Conservation (phyloP, 805 yeast genomes). For the Teunomyces stri region DNA sequence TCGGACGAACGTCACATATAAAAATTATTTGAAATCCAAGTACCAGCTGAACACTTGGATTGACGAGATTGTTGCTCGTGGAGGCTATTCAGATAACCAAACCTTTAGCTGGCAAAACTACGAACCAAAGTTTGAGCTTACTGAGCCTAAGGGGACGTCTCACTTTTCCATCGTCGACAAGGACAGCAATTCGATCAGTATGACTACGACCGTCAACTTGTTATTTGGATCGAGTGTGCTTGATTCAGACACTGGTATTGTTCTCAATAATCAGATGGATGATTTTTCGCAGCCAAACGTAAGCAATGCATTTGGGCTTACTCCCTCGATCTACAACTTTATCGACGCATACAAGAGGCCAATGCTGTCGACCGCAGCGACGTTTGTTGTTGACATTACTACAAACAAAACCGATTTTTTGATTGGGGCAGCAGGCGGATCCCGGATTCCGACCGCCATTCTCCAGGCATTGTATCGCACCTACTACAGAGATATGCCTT, state of each 20-base stretch:
- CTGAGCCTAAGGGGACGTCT: constrained; percentile 88
- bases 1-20: constrained; percentile 16
- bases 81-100: constrained; percentile 48
- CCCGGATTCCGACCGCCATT: constrained; percentile 78
- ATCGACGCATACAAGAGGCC: constrained; percentile 79
- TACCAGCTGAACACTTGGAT: constrained; percentile 60
- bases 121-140: constrained; percentile 72
- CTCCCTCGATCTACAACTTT: constrained; percentile 79
- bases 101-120: constrained; percentile 75
- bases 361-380: constrained; percentile 77
- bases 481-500: constrained; percentile 54
- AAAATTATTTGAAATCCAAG: constrained; percentile 35
- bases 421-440: constrained; percentile 95
- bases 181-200: constrained; percentile 71
- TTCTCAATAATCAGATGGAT: constrained; percentile 91
- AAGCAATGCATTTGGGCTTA: constrained; percentile 73
- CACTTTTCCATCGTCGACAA: constrained; percentile 79
- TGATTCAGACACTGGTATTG: constrained; percentile 78
- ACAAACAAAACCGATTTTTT: constrained; percentile 51
- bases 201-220: constrained; percentile 87
- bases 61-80: constrained; percentile 34
- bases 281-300: constrained; percentile 77
- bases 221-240: constrained; percentile 80
- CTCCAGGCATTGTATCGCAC: constrained; percentile 74
- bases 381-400: constrained; percentile 48